Conservation (phyloP, 2,329 filamentous ascomycete genomes). For the Penicillium polonicum region DNA sequence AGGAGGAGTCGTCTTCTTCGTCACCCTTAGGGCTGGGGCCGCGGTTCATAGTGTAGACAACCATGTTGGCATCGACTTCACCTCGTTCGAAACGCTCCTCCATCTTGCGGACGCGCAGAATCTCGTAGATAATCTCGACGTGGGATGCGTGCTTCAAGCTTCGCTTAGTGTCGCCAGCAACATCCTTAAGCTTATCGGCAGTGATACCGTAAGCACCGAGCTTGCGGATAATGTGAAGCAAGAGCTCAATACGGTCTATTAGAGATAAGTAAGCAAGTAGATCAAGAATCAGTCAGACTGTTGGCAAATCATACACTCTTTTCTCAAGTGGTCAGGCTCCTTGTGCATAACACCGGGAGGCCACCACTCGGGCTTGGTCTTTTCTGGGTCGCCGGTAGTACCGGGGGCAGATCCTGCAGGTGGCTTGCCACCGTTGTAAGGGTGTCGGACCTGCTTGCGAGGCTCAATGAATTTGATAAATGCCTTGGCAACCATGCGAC, state of each 20-base stretch:
- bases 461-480: conserved; percentile 51
- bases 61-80: conserved; percentile 40
- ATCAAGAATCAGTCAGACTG: not conserved
- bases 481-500: conserved; percentile 46
- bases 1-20: conserved; percentile 33
- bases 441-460: conserved; percentile 49
- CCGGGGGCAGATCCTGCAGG: conserved; percentile 36
- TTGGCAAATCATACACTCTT: conserved; percentile 41
- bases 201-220: conserved; percentile 38
- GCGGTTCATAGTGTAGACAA: conserved; percentile 41
- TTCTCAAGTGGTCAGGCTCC: conserved; percentile 51
- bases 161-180: conserved; percentile 41
- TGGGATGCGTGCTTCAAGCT: conserved; percentile 38
- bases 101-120: conserved; percentile 41
- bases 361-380: conserved; percentile 49
- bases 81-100: conserved; percentile 44
- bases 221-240: conserved; percentile 44
- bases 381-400: conserved; percentile 43
- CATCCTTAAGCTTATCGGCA: conserved; percentile 41
- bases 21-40: conserved; percentile 35
- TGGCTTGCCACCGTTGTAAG: conserved; percentile 49
- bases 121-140: conserved; percentile 42
- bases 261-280: conserved; percentile 1
- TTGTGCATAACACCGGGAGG: conserved; percentile 47
- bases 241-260: conserved; percentile 38